A percentile compares a stretch with the other conserved stretches of the same genome.
Conservation (phyloP, 2,329 filamentous ascomycete genomes). For the Penicillium sp. region DNA sequence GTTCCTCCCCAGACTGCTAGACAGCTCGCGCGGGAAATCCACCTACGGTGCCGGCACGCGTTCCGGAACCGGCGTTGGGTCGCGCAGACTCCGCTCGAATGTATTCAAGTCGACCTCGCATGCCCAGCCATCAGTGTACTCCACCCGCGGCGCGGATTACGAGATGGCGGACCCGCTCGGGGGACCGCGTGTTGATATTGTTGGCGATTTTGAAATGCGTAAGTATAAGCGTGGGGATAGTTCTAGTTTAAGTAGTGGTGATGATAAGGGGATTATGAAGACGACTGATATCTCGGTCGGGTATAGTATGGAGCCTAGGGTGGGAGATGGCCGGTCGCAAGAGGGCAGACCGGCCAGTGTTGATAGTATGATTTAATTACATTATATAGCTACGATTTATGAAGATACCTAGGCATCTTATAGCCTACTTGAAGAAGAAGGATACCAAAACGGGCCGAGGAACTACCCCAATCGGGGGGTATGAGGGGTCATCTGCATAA, state of each 20-base stretch:
- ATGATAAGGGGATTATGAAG: slow-evolving; percentile 19
- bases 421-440: background rate
- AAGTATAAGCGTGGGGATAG: slow-evolving; percentile 18
- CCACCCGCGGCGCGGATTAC: slow-evolving; percentile 11
- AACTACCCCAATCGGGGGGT: background rate
- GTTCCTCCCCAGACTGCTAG: slow-evolving; percentile 20
- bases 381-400: background rate
- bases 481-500: background rate
- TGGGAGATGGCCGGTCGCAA: slow-evolving; percentile 3
- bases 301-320: slow-evolving; percentile 9
- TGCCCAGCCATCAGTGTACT: slow-evolving; percentile 3
- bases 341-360: slow-evolving; percentile 14
- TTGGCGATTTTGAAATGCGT: slow-evolving; percentile 15
- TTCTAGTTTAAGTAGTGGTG: slow-evolving; percentile 13
- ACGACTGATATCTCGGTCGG: slow-evolving; percentile 20
- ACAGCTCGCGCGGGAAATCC: slow-evolving; percentile 15
- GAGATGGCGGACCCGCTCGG: slow-evolving; percentile 20
- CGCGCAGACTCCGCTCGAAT: slow-evolving; percentile 3
- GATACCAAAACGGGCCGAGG: background rate
- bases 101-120: slow-evolving; percentile 2
- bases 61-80: slow-evolving; percentile 2
- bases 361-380: slow-evolving; percentile 18
- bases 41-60: slow-evolving; percentile 8
- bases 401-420: no score
- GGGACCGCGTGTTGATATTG: slow-evolving; percentile 4